Percentiles rank a stretch among this genome's conserved stretches.
These are phyloP conservation scores for Exutisphaerella laricina DNA, from an alignment of 2,329 filamentous ascomycete genomes.

Conservation along the genomic window DNA sequence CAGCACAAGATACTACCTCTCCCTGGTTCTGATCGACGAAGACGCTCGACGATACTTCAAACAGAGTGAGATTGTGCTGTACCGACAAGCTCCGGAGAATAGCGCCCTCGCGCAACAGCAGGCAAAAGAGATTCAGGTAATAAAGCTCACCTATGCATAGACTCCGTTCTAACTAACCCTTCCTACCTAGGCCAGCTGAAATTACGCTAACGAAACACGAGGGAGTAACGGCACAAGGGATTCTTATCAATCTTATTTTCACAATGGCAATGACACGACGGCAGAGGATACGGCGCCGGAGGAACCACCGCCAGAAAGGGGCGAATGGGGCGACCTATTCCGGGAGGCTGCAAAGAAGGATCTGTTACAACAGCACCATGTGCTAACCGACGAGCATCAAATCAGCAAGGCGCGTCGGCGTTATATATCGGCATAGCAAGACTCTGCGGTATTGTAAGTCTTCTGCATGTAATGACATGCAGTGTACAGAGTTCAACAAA, in stretches of 20 bases:
- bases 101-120: slow-evolving; percentile 45
- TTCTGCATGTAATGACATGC: neutral
- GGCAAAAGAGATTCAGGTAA: slow-evolving; percentile 41
- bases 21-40: slow-evolving; percentile 61
- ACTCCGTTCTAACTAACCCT: no score
- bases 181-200: slow-evolving; percentile 33
- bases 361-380: slow-evolving; percentile 8
- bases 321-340: slow-evolving; percentile 15
- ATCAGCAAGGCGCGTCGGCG: slow-evolving; percentile 1
- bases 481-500: no score
- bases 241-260: slow-evolving; percentile 2
- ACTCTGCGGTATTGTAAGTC: neutral
- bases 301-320: slow-evolving; percentile 5
- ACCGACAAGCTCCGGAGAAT: slow-evolving; percentile 63
- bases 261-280: neutral
- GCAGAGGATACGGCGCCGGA: neutral
- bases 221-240: slow-evolving; percentile 16
- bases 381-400: neutral
- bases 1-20: slow-evolving; percentile 95
- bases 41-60: slow-evolving; percentile 98
- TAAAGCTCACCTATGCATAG: no score
- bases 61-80: slow-evolving; percentile 96
- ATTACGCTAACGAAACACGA: slow-evolving; percentile 30
- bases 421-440: neutral
- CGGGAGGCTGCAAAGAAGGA: slow-evolving; percentile 14